Evolutionary conservation across 1,139 yeast species (phyloP).

Genomic region (Entelexis paramagnoliae): DNA sequence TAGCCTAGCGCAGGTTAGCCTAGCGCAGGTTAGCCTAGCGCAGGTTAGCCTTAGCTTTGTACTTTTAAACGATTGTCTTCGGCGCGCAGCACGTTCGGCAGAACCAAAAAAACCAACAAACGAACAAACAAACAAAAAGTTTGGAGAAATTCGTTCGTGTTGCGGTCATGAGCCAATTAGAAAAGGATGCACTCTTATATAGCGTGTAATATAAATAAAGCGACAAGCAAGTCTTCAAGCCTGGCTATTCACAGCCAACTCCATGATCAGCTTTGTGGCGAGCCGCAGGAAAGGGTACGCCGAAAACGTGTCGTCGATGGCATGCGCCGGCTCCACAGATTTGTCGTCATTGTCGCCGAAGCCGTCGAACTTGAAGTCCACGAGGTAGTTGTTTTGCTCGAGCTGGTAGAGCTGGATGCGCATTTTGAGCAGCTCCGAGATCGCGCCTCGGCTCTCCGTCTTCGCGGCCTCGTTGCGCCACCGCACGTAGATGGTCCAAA

Average conservation of each 20-base stretch:
- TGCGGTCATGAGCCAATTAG: background rate
- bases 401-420: conserved; percentile 91
- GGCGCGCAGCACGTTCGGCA: too few species aligned
- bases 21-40: too few species aligned
- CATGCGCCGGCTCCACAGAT: conserved; percentile 20
- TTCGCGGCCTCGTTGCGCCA: conserved; percentile 49
- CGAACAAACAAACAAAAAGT: too few species aligned
- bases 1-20: too few species aligned
- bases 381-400: conserved; percentile 90
- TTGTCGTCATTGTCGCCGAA: conserved; percentile 60
- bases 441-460: conserved; percentile 15
- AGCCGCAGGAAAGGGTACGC: conserved; percentile 92
- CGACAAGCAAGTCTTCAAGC: conserved; percentile 17
- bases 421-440: conserved; percentile 79
- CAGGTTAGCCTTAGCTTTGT: too few species aligned
- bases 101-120: too few species aligned
- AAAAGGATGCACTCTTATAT: background rate
- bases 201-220: background rate
- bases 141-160: too few species aligned
- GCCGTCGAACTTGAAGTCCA: conserved; percentile 95
- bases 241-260: conserved; percentile 77
- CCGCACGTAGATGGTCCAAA: conserved; percentile 95
- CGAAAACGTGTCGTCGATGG: conserved; percentile 53
- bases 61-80: too few species aligned
- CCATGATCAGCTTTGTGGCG: conserved; percentile 90